Base-by-base conservation (phyloP, 352 stramenopile genomes). In the Saprolegnia parasitica region DNA sequence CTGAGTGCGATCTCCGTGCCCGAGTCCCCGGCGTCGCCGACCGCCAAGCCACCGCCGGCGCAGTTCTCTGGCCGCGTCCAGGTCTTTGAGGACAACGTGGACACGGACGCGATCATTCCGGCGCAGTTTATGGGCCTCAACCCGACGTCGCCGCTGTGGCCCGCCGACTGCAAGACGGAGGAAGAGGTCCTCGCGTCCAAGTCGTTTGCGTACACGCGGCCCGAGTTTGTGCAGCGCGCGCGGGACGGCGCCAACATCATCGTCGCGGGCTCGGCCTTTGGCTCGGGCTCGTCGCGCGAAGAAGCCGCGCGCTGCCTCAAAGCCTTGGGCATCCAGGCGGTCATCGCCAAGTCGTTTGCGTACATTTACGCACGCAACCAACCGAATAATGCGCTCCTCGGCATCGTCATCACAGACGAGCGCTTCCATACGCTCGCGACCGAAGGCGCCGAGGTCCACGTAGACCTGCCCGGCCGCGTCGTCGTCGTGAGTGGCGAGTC, bases 301-400 rank as follows among this genome's bases (percentile, higher is more conserved):
- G 84, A 93, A 67, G 84, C 84, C 0, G 84, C 84, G 18, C 89
- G 90, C 52, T 93, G 83, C 54, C 80, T 93, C 46, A 93, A 93
- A 78, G 84, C 84, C 13, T 76, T 90, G 1, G 84, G 84, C 45
- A 79, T 93, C 23, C 80, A 91, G 72, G 84, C 84, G 8, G 84
- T 93, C 50, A 93, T 93, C 56, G 84, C 84, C 71, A 91, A 91
- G 73, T 93, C 84, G 61, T 93, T 93, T 71, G 84, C 84, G 26
- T 93, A 93, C 74, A 93, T 93, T 57, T 93, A 93, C 75, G 83
- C 84, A 10, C 81, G 84, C 40, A 93, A 93, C 77, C 84, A 93
- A 73, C 83, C 83, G 45, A 93, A 93, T 77, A 93, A 93, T 47
- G 84, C 84, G 39, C 74, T 93, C 65, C 65, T 93, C 68, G 84